These are phyloP conservation scores for Polyporus arcularius DNA, from an alignment of 768 basidiomycete species.

Conservation along the genomic window DNA sequence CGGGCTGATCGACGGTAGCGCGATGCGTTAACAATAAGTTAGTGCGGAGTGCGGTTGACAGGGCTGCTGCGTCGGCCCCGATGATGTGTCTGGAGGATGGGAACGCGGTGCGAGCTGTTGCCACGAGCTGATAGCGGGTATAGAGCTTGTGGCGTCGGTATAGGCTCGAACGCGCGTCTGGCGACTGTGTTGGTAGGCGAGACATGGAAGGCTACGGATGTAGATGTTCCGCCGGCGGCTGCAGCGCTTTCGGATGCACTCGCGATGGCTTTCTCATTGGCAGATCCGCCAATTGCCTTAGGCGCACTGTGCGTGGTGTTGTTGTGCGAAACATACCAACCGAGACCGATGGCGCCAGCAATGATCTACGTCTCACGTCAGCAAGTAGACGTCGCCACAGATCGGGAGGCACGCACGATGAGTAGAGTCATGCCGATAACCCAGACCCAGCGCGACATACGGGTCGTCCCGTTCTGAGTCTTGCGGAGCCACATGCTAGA, in stretches of 20 bases:
- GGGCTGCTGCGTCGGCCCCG: constrained; percentile 15
- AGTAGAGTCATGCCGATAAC: constrained; percentile 61
- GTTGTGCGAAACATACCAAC: constrained; percentile 59
- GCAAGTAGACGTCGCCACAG: too few species aligned
- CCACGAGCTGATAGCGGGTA: constrained; percentile 12
- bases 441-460: constrained; percentile 71
- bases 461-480: constrained; percentile 53
- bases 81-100: constrained; percentile 10
- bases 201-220: constrained; percentile 42
- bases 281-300: constrained; percentile 64
- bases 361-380: constrained; percentile 37
- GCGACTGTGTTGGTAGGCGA: constrained; percentile 64
- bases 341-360: constrained; percentile 59
- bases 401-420: constrained; percentile 28
- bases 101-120: constrained; percentile 10
- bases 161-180: constrained; percentile 33
- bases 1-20: neutral
- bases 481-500: constrained; percentile 67
- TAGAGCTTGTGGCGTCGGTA: constrained; percentile 23
- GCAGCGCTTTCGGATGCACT: constrained; percentile 22
- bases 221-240: constrained; percentile 4
- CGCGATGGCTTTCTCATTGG: constrained; percentile 25
- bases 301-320: constrained; percentile 51
- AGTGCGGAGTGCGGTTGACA: constrained; percentile 22
- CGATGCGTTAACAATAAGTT: constrained; percentile 5